A percentile compares a stretch with the other conserved stretches of the same genome.
These are phyloP conservation scores for Rhizopus arrhizus DNA, from an alignment of 371 early-diverging fungal genomes.

Conservation along the genomic window DNA sequence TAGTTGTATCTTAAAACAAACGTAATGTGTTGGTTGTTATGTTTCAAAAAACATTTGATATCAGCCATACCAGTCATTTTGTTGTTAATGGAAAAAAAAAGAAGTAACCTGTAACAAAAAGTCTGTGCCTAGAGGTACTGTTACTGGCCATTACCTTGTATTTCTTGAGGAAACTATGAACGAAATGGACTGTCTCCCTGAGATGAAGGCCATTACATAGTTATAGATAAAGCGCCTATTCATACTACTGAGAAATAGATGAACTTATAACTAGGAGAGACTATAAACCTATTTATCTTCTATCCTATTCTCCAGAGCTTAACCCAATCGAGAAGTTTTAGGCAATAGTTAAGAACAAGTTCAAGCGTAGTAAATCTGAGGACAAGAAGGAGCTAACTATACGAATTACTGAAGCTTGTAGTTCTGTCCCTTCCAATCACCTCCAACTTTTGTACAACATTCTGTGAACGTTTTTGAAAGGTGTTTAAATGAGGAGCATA, in stretches of 20 bases:
- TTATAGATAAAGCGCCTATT: constrained; percentile 20
- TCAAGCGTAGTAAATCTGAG: constrained; percentile 7
- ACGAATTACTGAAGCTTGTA: constrained; percentile 7
- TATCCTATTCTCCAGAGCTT: constrained; percentile 3
- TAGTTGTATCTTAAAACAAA: constrained; percentile 11
- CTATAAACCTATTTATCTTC: constrained; percentile 7
- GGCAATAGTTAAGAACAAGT: constrained; percentile 3
- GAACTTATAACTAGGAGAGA: constrained; percentile 1
- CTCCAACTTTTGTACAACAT: constrained; percentile 15
- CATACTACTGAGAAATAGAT: constrained; percentile 12
- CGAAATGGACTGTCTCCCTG: constrained; percentile 18
- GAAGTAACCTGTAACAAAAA: constrained; percentile 1
- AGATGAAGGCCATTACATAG: constrained; percentile 24
- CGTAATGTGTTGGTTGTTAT: too few species aligned
- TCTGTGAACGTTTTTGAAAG: constrained; percentile 14
- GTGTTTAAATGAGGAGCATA: constrained; percentile 20
- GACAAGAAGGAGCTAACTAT: neutral
- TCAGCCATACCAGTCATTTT: too few species aligned
- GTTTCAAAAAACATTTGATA: too few species aligned
- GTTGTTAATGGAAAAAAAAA: too few species aligned
- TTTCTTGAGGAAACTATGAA: constrained; percentile 26
- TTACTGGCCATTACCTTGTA: constrained; percentile 22
- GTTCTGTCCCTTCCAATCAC: constrained; percentile 2
- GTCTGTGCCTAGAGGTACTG: constrained; percentile 13
- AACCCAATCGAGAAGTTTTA: constrained; percentile 2